Base-by-base conservation (phyloP, 306 rosid species). In the Lathyrus oleraceus region DNA sequence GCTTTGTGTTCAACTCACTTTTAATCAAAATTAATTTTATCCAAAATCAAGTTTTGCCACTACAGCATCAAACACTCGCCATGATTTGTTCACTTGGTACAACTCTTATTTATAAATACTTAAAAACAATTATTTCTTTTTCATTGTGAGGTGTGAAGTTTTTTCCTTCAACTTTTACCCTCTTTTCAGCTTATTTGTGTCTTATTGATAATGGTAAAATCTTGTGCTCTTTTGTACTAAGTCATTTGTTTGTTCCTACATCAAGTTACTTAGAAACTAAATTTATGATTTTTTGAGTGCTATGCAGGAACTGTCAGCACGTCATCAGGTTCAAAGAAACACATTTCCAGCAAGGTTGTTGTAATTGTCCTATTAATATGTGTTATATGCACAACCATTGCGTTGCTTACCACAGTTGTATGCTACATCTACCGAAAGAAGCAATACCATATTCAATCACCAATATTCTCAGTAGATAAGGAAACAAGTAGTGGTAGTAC, bases 401-500 rank as follows among this genome's bases (percentile, higher is more conserved):
- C 96, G 7, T 83, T 94, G 76, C 68, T 94, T 65, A 66, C 81
- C 82, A 83, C 87, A 5, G 76, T 89, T 61, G 30, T 78, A 53
- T 95, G 89, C 79, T 87, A 80, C 78, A 56, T 89, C 71, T 85
- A 58, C 81, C 77, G 71, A 85, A 91, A 78, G 78, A 87, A 84
- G 75, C 82, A 77, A 73, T 66, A 63, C 67, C 72, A 76, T 53
- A 69, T 78, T 78, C 91, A 83, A 56, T 43, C 86, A 14, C 88
- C 89, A 12, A 56, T 77, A n/a, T 80, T 86, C 71, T 88, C 95
- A 40, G 58, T 87, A 3, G 89, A 87, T 59, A 87, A 83, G 81
- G 92, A 84, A 82, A 81, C 87, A 3, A 91, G 95, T 85, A 83
- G 72, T 82, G 88, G 87, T 74, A 94, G 97, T 78, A 85, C 82